phyloP scores from a whole-genome alignment of 495 filamentous ascomycete species.

The Extremus antarcticus region DNA sequence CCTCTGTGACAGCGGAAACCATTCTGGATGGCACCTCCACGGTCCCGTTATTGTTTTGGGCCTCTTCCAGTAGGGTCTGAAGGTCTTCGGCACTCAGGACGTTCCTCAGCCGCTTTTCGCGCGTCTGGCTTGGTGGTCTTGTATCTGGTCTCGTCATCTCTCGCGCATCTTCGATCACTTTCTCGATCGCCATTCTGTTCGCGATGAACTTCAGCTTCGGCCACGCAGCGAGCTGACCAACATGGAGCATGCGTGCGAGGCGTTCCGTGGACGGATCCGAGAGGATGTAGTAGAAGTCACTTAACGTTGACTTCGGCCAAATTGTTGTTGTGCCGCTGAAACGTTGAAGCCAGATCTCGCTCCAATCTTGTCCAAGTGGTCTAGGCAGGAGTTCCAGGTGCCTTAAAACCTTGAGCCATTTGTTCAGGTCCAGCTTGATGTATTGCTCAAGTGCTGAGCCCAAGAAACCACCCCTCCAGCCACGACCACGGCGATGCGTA shows the following conservation, averaged over 20 bases:
- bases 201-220: slow-evolving; percentile 82
- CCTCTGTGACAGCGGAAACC: background rate
- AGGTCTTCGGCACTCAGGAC: slow-evolving; percentile 19
- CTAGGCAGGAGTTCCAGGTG: slow-evolving; percentile 86
- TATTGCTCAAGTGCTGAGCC: slow-evolving; percentile 88
- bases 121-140: background rate
- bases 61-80: slow-evolving; percentile 6
- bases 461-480: slow-evolving; percentile 91
- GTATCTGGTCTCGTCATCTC: slow-evolving; percentile 1
- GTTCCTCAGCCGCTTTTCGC: slow-evolving; percentile 1
- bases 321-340: slow-evolving; percentile 93
- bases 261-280: slow-evolving; percentile 65
- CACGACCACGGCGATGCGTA: slow-evolving; percentile 83
- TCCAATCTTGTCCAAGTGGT: slow-evolving; percentile 92
- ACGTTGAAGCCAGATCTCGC: slow-evolving; percentile 84
- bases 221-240: slow-evolving; percentile 76
- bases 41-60: slow-evolving; percentile 1
- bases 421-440: slow-evolving; percentile 86
- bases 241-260: slow-evolving; percentile 75
- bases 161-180: slow-evolving; percentile 50
- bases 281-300: slow-evolving; percentile 79
- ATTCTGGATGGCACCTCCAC: slow-evolving; percentile 4
- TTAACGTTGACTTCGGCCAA: slow-evolving; percentile 66
- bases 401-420: slow-evolving; percentile 89
- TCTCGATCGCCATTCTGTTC: slow-evolving; percentile 77